phyloP scores from a whole-genome alignment of 1,284 basidiomycete genomes.

The Malassezia yamatoensis region DNA sequence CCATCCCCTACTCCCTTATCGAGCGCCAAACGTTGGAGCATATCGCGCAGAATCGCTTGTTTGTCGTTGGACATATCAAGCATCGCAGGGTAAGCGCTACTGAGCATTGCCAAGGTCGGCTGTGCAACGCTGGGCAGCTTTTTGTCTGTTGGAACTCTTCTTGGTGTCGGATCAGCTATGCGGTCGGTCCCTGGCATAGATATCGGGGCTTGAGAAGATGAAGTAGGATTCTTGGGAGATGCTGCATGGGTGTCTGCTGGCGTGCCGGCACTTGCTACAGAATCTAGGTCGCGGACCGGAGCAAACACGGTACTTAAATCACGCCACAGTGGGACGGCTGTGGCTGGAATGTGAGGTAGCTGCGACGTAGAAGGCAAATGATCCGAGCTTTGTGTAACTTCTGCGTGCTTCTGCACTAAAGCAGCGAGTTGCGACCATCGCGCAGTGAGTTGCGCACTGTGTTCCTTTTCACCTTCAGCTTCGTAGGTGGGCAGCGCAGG shows the following conservation, averaged over 20 bases:
- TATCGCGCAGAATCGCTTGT: conserved; percentile 29
- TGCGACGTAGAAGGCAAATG: conserved; percentile 34
- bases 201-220: background rate
- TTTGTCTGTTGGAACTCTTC: conserved; percentile 18
- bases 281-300: conserved; percentile 18
- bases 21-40: conserved; percentile 31
- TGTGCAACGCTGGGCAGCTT: conserved; percentile 21
- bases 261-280: conserved; percentile 1
- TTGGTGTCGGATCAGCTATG: conserved; percentile 18
- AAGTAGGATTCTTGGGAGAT: background rate
- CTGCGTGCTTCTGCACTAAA: conserved; percentile 33
- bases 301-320: conserved; percentile 37
- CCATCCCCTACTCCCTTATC: conserved; percentile 30
- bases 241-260: background rate
- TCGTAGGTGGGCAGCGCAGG: conserved; percentile 20
- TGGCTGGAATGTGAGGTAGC: conserved; percentile 39
- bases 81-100: conserved; percentile 39
- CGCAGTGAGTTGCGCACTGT: conserved; percentile 23
- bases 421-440: conserved; percentile 31
- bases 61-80: conserved; percentile 30
- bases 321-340: conserved; percentile 33
- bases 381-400: conserved; percentile 29
- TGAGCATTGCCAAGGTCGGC: conserved; percentile 30
- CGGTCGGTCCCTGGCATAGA: conserved; percentile 14
- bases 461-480: background rate